Evolutionary conservation across 169 alveolate species (phyloP).

Genomic region (Cryptosporidium ryanae): DNA sequence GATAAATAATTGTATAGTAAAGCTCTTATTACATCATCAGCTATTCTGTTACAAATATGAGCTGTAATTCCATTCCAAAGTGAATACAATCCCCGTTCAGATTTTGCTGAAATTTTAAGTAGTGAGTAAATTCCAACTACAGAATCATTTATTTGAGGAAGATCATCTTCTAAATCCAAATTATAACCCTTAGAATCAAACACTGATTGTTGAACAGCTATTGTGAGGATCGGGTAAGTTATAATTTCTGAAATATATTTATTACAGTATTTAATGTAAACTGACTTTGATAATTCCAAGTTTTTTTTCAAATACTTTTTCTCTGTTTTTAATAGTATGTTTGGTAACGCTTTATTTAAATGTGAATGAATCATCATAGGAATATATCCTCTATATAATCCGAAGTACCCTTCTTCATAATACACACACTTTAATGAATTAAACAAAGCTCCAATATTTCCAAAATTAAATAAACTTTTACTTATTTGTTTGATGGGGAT

Average conservation of each 20-base stretch:
- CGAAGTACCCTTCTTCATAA: constrained; percentile 66
- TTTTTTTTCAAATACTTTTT: constrained; percentile 16
- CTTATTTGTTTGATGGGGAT: background rate
- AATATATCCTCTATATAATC: constrained; percentile 55
- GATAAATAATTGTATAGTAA: constrained; percentile 13
- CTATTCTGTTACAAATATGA: constrained; percentile 2
- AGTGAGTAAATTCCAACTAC: constrained; percentile 31
- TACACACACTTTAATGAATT: constrained; percentile 41
- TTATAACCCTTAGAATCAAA: constrained; percentile 36
- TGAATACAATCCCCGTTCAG: constrained; percentile 45
- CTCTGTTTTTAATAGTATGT: constrained; percentile 25
- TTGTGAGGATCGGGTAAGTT: constrained; percentile 49
- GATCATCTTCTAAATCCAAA: background rate
- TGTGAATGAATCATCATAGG: constrained; percentile 36
- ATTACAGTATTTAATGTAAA: background rate
- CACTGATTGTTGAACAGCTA: constrained; percentile 47
- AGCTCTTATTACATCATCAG: constrained; percentile 29
- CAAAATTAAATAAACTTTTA: constrained; percentile 2
- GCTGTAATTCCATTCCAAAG: constrained; percentile 57
- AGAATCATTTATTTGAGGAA: background rate
- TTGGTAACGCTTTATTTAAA: constrained; percentile 8
- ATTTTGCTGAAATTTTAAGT: constrained; percentile 32
- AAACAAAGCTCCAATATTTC: background rate
- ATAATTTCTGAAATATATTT: constrained; percentile 53
- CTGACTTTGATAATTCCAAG: background rate